phyloP scores from a whole-genome alignment of 305 asterid genomes.

The Striga hermonthica region DNA sequence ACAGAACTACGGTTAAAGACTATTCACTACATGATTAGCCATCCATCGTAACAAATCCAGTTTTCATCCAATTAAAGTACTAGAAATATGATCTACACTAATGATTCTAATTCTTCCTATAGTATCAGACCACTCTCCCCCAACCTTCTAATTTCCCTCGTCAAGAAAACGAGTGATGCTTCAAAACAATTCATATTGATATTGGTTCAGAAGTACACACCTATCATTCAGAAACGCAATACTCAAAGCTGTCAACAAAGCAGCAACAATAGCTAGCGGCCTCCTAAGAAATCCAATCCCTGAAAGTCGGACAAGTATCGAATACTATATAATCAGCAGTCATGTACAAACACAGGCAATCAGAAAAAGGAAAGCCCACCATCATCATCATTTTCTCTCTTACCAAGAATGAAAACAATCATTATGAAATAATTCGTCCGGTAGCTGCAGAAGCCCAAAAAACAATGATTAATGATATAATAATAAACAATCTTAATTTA shows the following conservation, averaged over 20 bases:
- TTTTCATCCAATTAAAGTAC: constrained; percentile 4
- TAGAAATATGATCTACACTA: not conserved
- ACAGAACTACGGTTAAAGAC: not conserved
- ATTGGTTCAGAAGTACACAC: constrained; percentile 35
- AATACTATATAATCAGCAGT: constrained; percentile 8
- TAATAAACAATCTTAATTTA: not conserved
- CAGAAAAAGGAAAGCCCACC: not conserved
- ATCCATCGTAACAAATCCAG: constrained; percentile 10
- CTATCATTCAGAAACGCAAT: constrained; percentile 82
- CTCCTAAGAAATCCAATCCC: constrained; percentile 79
- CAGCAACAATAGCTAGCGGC: constrained; percentile 88
- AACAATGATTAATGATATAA: constrained; percentile 11
- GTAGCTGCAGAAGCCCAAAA: constrained; percentile 56
- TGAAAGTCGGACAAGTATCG: constrained; percentile 34
- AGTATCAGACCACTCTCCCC: not conserved
- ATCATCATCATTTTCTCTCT: constrained; percentile 28
- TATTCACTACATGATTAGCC: constrained; percentile 2
- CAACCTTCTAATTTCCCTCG: not conserved
- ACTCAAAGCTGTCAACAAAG: constrained; percentile 64
- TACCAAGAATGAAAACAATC: constrained; percentile 83
- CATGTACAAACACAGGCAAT: constrained; percentile 19
- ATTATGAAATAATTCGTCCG: constrained; percentile 85
- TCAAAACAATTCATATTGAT: not conserved
- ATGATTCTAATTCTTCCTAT: no score
- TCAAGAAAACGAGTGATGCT: not conserved